Conservation (phyloP, 352 stramenopile genomes). For the Phytophthora melonis region DNA sequence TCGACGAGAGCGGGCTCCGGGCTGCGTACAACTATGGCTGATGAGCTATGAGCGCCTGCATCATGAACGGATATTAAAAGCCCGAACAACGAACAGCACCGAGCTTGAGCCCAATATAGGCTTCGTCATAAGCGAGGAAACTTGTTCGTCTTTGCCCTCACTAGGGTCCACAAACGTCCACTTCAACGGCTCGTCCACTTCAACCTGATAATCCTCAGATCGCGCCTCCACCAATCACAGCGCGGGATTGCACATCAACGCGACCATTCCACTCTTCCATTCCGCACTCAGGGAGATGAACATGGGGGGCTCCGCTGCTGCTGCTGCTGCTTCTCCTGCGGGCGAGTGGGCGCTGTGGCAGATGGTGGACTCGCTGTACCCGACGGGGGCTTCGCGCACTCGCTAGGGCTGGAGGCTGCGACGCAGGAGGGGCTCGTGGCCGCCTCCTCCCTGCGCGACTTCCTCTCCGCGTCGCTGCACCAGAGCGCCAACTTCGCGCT, state of each 20-base stretch:
- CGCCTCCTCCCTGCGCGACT: conserved; percentile 56
- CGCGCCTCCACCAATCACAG: not conserved
- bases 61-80: not conserved
- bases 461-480: conserved; percentile 69
- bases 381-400: conserved; percentile 87
- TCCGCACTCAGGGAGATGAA: not conserved
- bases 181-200: not conserved
- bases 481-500: conserved; percentile 81
- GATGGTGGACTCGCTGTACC: conserved; percentile 87
- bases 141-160: not conserved
- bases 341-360: conserved; percentile 78
- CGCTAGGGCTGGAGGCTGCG: conserved; percentile 77
- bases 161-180: not conserved
- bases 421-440: conserved; percentile 73
- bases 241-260: not conserved
- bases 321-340: not conserved
- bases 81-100: not conserved
- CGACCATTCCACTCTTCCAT: not conserved
- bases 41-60: no score
- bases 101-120: not conserved
- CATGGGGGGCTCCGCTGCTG: not conserved
- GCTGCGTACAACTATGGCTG: not conserved
- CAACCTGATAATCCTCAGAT: not conserved
- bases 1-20: not conserved
- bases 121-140: not conserved